Base-by-base conservation (phyloP, 768 basidiomycete genomes). In the Filobasidium wieringae region DNA sequence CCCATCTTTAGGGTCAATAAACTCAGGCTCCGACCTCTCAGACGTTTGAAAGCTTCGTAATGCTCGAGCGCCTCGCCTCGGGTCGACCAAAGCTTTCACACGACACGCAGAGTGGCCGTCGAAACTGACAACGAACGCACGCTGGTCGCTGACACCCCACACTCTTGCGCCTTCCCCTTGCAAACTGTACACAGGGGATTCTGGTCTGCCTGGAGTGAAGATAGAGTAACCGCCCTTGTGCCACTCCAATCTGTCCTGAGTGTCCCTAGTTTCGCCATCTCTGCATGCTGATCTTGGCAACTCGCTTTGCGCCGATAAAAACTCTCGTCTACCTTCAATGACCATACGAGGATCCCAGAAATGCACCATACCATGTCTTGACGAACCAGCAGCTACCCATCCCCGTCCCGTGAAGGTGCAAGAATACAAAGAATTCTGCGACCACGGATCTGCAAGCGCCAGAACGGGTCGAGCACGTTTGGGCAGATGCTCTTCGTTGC, bases 261-360 rank as follows among this genome's bases (percentile, higher is more conserved):
- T 49, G 45, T 14, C 15, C n/a, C n/a, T n/a, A n/a, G n/a, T n/a
- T n/a, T n/a, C n/a, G n/a, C 29, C 2, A 45, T 4, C 3, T 7
- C 24, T 14, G 24, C 43, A 9, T 56, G 30, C 32, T 40, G 41
- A 47, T 56, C 55, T 30, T 47, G 27, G n/a, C 32, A 37, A 9
- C 34, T 22, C 4, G 30, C 33, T 8, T 24, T 29, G 27, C 2
- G 24, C 47, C 9, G 19, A 27, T 33, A 15, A n/a, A 15, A 22
- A 3, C 33, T 43, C 5, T 7, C 27, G 12, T 34, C 50, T 5
- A 6, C 15, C n/a, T 30, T 24, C 50, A 6, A 29, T 14, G 11
- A 47, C 2, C 60, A 56, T 61, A 19, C 60, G 31, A 15, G 60
- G 41, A 47, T 61, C 60, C 31, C 37, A 61, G 4, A 61, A 36